Percentiles rank a stretch among this genome's conserved stretches.
phyloP scores from a whole-genome alignment of 768 basidiomycete genomes.

The Cyclocybe cylindracea region DNA sequence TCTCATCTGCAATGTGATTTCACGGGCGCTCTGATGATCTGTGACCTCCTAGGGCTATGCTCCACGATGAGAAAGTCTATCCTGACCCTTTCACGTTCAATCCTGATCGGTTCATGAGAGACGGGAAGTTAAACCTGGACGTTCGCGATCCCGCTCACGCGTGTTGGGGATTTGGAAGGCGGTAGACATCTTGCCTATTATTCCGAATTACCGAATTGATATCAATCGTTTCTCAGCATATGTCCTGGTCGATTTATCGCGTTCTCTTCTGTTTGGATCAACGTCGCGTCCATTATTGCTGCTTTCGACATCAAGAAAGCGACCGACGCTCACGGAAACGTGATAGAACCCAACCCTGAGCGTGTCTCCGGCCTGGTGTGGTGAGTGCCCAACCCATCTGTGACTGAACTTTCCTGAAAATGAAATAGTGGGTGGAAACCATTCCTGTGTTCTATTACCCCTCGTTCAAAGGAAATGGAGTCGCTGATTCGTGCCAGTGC shows the following conservation, averaged over 20 bases:
- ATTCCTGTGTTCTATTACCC: no score
- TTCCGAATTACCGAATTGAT: not conserved
- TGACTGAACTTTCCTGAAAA: no score
- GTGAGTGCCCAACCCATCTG: no score
- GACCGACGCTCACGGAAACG: slow-evolving; percentile 5
- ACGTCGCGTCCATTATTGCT: slow-evolving; percentile 12
- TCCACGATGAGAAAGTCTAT: slow-evolving; percentile 19
- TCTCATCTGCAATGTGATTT: not conserved
- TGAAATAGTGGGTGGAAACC: no score
- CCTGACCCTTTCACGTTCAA: slow-evolving; percentile 17
- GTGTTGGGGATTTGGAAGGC: slow-evolving; percentile 31
- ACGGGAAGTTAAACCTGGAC: slow-evolving; percentile 20
- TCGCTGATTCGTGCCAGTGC: no score
- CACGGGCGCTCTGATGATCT: not conserved
- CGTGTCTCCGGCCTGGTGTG: not conserved
- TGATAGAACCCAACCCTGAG: slow-evolving; percentile 2
- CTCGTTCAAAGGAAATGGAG: no score
- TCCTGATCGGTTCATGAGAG: slow-evolving; percentile 19
- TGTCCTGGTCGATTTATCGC: slow-evolving; percentile 20
- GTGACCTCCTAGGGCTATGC: slow-evolving; percentile 24
- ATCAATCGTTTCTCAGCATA: not conserved
- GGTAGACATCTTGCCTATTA: slow-evolving; percentile 3
- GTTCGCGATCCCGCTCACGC: slow-evolving; percentile 22
- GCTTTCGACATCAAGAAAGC: slow-evolving; percentile 16
- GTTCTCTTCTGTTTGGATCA: slow-evolving; percentile 16